Evolutionary conservation across 371 early-diverging fungal species (phyloP), one percentile per base, ranked within the genome.

Genomic region (Mortierella sp.): DNA sequence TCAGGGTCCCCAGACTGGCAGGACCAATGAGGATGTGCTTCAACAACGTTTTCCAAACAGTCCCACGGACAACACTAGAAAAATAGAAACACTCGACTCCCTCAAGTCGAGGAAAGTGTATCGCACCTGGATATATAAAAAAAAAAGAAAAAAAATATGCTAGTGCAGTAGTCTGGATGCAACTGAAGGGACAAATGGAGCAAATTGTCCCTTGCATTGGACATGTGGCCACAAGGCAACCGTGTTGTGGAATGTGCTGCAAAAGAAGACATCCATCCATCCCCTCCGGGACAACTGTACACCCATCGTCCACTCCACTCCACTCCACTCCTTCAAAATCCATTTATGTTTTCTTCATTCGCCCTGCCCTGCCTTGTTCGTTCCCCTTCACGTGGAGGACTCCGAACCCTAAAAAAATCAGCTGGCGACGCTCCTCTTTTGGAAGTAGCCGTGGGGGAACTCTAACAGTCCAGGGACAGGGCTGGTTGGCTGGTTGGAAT

Each of bases 1-100:
- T 69, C 76, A 70, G 70, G 76, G 76, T 65, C 68, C 67, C 64
- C 43, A 39, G 41, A 72, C 37, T 29, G 55, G 45, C 34, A 24
- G 48, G 48, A 64, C 64, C 53, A 65, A 65, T 53, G 41, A 13
- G 26, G 26, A 13, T 44, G 64, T 64, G 52, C 65, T n/a, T 26
- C 45, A 47, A 52, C n/a, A 66, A 73, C 67, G 66, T 73, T 58
- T 2, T 64, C 37, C 29, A 31, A n/a, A 24, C 65, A 34, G 48
- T 64, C 64, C 65, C 72, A 37, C 69, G 58, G 58, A 63, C 64
- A 24, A 50, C 70, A 55, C 31, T n/a, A n/a, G n/a, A n/a, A n/a
- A n/a, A n/a, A n/a, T n/a, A n/a, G n/a, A 37, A 63, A 52, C 55
- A 37, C 48, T 47, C 47, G 19, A 41, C 53, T 19, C 67, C 10